phyloP scores from a whole-genome alignment of 805 yeast genomes.

The Pichia paraexigua region DNA sequence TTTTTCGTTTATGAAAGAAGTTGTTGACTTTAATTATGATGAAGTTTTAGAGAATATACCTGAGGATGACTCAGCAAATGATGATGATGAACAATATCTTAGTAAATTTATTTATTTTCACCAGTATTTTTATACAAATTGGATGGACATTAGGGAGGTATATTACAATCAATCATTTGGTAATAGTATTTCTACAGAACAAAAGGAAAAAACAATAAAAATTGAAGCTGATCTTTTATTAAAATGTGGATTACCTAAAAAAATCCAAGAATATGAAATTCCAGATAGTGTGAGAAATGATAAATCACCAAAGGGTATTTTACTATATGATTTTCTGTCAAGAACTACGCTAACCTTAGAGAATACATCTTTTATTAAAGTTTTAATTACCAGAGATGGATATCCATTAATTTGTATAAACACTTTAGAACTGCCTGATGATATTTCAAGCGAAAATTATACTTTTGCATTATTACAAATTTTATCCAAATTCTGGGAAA shows the following conservation, averaged over 20 bases:
- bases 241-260: constrained; percentile 51
- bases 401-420: constrained; percentile 56
- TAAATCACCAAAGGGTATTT: constrained; percentile 38
- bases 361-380: constrained; percentile 45
- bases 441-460: constrained; percentile 40
- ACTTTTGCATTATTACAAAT: constrained; percentile 56
- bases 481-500: constrained; percentile 64
- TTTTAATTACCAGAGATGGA: constrained; percentile 65
- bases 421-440: constrained; percentile 28
- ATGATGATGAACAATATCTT: neutral
- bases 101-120: constrained; percentile 30
- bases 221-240: constrained; percentile 41
- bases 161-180: constrained; percentile 15
- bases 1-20: constrained; percentile 32
- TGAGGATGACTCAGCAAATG: neutral
- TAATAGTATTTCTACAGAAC: constrained; percentile 11
- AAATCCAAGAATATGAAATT: constrained; percentile 47
- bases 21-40: constrained; percentile 15
- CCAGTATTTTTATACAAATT: constrained; percentile 41
- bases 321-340: constrained; percentile 66
- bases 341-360: constrained; percentile 51
- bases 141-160: constrained; percentile 26
- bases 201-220: constrained; percentile 26
- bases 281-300: constrained; percentile 45
- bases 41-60: constrained; percentile 7